Conservation (phyloP, 1,139 yeast genomes). For the Arxiozyma bovina region DNA sequence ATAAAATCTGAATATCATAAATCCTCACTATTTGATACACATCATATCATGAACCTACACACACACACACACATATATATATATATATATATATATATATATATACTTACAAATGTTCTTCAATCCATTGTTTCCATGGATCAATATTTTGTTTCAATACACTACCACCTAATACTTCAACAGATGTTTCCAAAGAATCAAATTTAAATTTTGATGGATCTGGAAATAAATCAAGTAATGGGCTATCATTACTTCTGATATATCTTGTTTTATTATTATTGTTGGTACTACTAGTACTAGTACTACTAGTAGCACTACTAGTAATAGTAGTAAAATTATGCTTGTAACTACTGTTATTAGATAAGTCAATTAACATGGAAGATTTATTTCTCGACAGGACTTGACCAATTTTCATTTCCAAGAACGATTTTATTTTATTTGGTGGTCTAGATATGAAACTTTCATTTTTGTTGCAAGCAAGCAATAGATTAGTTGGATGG, state of each 20-base stretch:
- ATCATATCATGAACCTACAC: too few species aligned
- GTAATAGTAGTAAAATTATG: neutral
- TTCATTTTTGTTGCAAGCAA: conserved; percentile 80
- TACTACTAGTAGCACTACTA: too few species aligned
- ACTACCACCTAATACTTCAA: conserved; percentile 65
- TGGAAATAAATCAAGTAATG: neutral
- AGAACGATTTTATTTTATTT: conserved; percentile 44
- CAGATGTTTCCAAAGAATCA: conserved; percentile 51
- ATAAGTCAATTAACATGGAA: conserved; percentile 17
- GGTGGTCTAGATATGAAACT: conserved; percentile 74
- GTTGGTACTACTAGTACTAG: too few species aligned
- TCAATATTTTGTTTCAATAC: conserved; percentile 47
- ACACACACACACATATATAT: too few species aligned
- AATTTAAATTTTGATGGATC: conserved; percentile 3
- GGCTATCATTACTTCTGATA: conserved; percentile 16
- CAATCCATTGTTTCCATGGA: conserved; percentile 70
- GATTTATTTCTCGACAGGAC: conserved; percentile 24
- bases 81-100: too few species aligned
- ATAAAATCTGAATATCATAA: too few species aligned
- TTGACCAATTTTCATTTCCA: conserved; percentile 57
- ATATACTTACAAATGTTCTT: conserved; percentile 34
- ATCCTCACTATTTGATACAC: too few species aligned
- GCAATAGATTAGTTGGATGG: conserved; percentile 56
- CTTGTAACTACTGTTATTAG: neutral
- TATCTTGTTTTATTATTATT: too few species aligned